These are phyloP conservation scores for Sugiyamaella americana DNA, from an alignment of 805 yeast species.

Conservation along the genomic window DNA sequence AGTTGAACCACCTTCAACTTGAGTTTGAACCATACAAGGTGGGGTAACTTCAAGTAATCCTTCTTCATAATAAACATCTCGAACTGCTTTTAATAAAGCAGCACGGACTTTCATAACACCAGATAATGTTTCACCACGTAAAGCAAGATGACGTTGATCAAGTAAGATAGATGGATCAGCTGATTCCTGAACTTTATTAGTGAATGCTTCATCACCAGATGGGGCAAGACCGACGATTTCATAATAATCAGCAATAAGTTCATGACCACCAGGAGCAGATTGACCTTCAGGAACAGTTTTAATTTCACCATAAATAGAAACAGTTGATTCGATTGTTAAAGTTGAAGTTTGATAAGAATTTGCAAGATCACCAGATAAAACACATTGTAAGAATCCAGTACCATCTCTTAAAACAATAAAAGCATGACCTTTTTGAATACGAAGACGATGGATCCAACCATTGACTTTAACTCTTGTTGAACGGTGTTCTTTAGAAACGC, in stretches of 20 bases:
- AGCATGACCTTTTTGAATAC: constrained; percentile 86
- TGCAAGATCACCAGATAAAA: constrained; percentile 86
- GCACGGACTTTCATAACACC: constrained; percentile 96
- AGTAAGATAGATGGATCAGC: constrained; percentile 89
- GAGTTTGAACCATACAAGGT: constrained; percentile 99
- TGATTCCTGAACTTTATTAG: constrained; percentile 88
- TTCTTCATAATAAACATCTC: constrained; percentile 73
- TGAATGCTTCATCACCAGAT: constrained; percentile 88
- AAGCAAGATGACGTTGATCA: constrained; percentile 92
- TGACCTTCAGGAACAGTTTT: constrained; percentile 90
- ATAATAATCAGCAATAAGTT: constrained; percentile 84
- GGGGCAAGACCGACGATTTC: constrained; percentile 91
- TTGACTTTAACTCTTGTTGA: constrained; percentile 69
- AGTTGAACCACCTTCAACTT: constrained; percentile 99
- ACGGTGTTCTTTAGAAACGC: constrained; percentile 45
- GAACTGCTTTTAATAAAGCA: constrained; percentile 59
- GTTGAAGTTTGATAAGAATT: constrained; percentile 78
- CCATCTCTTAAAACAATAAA: constrained; percentile 95
- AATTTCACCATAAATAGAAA: constrained; percentile 73
- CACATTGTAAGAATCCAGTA: constrained; percentile 81
- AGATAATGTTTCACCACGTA: constrained; percentile 91
- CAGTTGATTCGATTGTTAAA: constrained; percentile 83
- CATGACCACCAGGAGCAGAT: constrained; percentile 96
- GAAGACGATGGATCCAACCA: constrained; percentile 96
- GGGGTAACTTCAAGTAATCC: constrained; percentile 88